These are phyloP conservation scores for Lepidium aucheri DNA, from an alignment of 345 rosid genomes.

Conservation along the genomic window DNA sequence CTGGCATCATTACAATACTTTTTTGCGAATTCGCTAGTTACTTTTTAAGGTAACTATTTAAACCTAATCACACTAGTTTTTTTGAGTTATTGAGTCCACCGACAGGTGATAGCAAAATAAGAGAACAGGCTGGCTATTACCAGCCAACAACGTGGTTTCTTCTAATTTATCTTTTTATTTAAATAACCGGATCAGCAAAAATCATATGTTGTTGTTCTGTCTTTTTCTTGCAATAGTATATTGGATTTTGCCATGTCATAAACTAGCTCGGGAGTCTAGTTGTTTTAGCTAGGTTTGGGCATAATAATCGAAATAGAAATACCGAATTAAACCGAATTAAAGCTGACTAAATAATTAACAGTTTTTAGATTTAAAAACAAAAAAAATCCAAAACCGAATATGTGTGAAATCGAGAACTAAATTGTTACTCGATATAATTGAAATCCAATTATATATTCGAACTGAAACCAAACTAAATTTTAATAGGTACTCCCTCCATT, in stretches of 20 bases:
- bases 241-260: conserved; percentile 2
- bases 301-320: too few relatives aligned
- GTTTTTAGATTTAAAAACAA: too few relatives aligned
- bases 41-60: not conserved
- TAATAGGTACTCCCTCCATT: too few relatives aligned
- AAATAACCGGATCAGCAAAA: not conserved
- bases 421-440: too few relatives aligned
- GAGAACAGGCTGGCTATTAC: conserved; percentile 21
- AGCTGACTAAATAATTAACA: too few relatives aligned
- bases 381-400: too few relatives aligned
- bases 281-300: too few relatives aligned
- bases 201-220: conserved; percentile 14
- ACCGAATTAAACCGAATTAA: too few relatives aligned
- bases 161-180: not conserved
- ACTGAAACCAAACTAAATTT: too few relatives aligned
- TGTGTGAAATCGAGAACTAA: too few relatives aligned
- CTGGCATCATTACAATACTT: not conserved
- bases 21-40: not conserved
- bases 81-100: not conserved
- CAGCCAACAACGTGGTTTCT: conserved; percentile 18
- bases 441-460: too few relatives aligned
- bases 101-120: conserved; percentile 7
- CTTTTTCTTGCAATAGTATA: not conserved
- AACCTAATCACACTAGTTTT: not conserved
- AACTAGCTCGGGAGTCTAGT: not conserved